Percentiles rank a stretch among this genome's conserved stretches.
phyloP scores from a whole-genome alignment of 768 basidiomycete species.

The Auriscalpium vulgare region DNA sequence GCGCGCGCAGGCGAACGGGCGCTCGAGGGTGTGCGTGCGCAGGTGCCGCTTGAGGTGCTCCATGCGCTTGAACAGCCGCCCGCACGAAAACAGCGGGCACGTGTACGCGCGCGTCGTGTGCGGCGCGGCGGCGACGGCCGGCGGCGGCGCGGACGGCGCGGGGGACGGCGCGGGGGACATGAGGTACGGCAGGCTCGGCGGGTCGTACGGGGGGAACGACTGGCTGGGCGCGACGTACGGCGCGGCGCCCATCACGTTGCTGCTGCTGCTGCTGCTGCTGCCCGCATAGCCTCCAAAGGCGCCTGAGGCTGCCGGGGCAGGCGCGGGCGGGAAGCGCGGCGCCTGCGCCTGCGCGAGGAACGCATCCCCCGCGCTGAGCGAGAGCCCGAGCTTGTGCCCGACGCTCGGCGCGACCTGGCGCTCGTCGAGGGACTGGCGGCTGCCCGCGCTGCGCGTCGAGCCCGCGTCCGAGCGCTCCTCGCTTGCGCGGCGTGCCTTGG shows the following conservation, averaged over 20 bases:
- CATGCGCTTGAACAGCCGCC: slow-evolving; percentile 82
- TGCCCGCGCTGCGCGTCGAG: slow-evolving; percentile 1
- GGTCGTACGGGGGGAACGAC: slow-evolving; percentile 12
- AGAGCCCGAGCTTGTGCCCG: slow-evolving; percentile 12
- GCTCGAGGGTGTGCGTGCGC: slow-evolving; percentile 84
- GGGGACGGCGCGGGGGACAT: slow-evolving; percentile 13
- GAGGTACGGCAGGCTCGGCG: not conserved
- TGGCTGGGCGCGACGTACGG: not conserved
- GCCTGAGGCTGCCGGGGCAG: not conserved
- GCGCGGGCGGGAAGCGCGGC: not conserved
- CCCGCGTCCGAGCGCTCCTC: slow-evolving; percentile 14
- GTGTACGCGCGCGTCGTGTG: slow-evolving; percentile 52
- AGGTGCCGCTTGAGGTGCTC: slow-evolving; percentile 87
- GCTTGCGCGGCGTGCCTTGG: slow-evolving; percentile 34
- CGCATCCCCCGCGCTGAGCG: slow-evolving; percentile 10
- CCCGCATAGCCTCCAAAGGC: too few relatives aligned
- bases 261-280: too few relatives aligned
- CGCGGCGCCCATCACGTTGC: not conserved
- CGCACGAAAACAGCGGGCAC: slow-evolving; percentile 81
- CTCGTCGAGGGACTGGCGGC: slow-evolving; percentile 17
- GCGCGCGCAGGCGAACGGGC: slow-evolving; percentile 65
- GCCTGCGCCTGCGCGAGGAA: slow-evolving; percentile 15
- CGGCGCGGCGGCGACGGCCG: slow-evolving; percentile 10
- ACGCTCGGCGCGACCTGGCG: slow-evolving; percentile 21
- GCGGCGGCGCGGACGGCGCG: slow-evolving; percentile 14